A percentile compares a stretch with the other conserved stretches of the same genome.
Conservation (phyloP, 192 early-diverging fungal genomes). For the Paraglomus brasilianum region DNA sequence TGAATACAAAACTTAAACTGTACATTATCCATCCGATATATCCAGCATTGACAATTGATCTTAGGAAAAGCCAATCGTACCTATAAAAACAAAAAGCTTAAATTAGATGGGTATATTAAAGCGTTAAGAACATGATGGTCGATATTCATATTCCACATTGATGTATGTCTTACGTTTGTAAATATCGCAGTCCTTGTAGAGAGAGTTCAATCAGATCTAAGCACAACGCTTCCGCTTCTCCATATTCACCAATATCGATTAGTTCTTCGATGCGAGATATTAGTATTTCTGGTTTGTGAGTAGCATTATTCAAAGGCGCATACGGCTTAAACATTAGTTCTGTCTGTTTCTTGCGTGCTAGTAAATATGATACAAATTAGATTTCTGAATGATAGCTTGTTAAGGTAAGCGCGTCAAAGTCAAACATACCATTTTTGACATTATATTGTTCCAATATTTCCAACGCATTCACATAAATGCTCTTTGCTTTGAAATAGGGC, state of each 20-base stretch:
- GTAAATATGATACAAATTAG: constrained; percentile 1
- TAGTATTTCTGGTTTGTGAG: constrained; percentile 49
- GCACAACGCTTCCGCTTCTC: constrained; percentile 69
- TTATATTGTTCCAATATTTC: constrained; percentile 85
- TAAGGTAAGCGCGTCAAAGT: too few species aligned
- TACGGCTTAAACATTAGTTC: constrained; percentile 84
- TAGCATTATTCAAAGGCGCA: constrained; percentile 55
- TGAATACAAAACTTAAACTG: constrained; percentile 77
- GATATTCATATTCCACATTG: too few species aligned
- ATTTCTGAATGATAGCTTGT: too few species aligned
- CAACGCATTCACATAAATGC: constrained; percentile 76
- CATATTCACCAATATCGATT: constrained; percentile 62
- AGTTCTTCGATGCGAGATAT: constrained; percentile 57
- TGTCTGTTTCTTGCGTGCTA: constrained; percentile 69
- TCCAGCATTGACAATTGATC: constrained; percentile 78
- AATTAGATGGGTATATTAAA: neutral
- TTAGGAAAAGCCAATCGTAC: constrained; percentile 94
- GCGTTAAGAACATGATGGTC: neutral
- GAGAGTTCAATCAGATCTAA: constrained; percentile 59
- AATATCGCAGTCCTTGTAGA: constrained; percentile 86
- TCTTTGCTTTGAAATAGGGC: constrained; percentile 71
- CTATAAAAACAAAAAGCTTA: constrained; percentile 18
- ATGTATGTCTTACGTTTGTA: constrained; percentile 62
- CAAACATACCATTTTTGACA: constrained; percentile 66
- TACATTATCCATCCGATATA: constrained; percentile 90